A percentile compares a stretch with the other conserved stretches of the same genome.
These are phyloP conservation scores for Calonectria henricotiae DNA, from an alignment of 2,329 filamentous ascomycete genomes.

Conservation along the genomic window DNA sequence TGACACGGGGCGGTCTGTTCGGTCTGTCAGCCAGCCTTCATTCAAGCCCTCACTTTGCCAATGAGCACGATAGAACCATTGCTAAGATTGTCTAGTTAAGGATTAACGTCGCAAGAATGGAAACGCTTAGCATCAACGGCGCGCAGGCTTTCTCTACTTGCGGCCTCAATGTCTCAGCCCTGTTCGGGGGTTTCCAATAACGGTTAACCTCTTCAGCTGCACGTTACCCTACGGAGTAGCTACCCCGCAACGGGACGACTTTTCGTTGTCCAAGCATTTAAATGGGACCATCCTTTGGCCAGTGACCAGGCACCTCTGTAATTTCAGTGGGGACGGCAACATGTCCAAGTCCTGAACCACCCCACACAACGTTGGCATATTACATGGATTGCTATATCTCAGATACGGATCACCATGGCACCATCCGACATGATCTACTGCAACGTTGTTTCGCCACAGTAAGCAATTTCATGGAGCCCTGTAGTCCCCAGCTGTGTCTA, in stretches of 20 bases:
- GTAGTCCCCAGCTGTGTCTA: no score
- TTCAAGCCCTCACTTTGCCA: background rate
- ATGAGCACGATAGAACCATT: background rate
- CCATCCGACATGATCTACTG: background rate
- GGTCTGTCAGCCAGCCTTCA: constrained; percentile 1
- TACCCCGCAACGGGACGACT: background rate
- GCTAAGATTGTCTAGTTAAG: background rate
- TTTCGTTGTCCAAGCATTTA: background rate
- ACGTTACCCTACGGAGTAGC: background rate
- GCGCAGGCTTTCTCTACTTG: background rate
- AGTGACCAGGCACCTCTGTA: background rate
- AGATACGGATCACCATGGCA: background rate
- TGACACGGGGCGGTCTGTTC: background rate
- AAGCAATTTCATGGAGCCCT: background rate
- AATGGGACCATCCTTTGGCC: background rate
- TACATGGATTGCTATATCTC: background rate
- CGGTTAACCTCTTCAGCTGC: background rate
- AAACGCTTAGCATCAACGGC: background rate
- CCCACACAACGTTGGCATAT: background rate
- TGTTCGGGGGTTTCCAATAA: constrained; percentile 10
- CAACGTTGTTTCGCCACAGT: background rate
- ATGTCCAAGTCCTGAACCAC: background rate
- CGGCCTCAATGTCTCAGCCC: background rate
- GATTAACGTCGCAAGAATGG: background rate
- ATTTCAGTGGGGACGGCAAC: background rate